These are phyloP conservation scores for Parastagonospora avenae DNA, from an alignment of 2,329 filamentous ascomycete genomes.

Conservation along the genomic window DNA sequence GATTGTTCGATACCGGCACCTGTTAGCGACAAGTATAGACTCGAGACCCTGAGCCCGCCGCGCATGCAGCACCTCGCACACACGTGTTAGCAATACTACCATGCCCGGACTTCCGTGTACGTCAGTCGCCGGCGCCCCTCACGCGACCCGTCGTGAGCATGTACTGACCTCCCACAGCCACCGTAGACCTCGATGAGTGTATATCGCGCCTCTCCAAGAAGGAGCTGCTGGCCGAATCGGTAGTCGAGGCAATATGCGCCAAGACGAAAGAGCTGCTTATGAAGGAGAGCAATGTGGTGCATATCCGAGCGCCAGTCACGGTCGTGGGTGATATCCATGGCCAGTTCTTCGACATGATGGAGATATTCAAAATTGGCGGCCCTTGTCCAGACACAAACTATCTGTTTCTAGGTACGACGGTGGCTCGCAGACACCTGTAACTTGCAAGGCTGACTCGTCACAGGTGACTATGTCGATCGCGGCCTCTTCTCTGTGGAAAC, in stretches of 20 bases:
- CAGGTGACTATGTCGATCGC: slow-evolving; percentile 96
- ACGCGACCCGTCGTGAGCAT: neutral
- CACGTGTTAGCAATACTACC: slow-evolving; percentile 23
- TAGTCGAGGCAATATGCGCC: slow-evolving; percentile 98
- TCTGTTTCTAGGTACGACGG: slow-evolving; percentile 79
- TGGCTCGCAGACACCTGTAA: slow-evolving; percentile 12
- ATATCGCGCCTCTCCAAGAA: slow-evolving; percentile 96
- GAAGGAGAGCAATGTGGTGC: slow-evolving; percentile 99
- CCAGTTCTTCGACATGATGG: slow-evolving; percentile 98
- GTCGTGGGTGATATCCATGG: slow-evolving; percentile 99
- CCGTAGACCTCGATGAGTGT: slow-evolving; percentile 98
- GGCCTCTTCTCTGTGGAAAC: slow-evolving; percentile 99
- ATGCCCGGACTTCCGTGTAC: slow-evolving; percentile 60
- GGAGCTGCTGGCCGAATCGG: slow-evolving; percentile 93
- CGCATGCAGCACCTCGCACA: slow-evolving; percentile 31
- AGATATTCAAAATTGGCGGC: slow-evolving; percentile 98
- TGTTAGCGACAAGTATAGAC: slow-evolving; percentile 45
- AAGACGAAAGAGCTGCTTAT: slow-evolving; percentile 99
- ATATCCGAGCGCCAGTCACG: slow-evolving; percentile 92
- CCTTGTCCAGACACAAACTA: slow-evolving; percentile 99
- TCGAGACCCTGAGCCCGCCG: slow-evolving; percentile 40
- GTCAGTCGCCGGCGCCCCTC: slow-evolving; percentile 22
- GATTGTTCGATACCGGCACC: slow-evolving; percentile 48
- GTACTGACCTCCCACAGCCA: slow-evolving; percentile 62
- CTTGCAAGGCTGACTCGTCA: slow-evolving; percentile 13